phyloP scores from a whole-genome alignment of 345 rosid species.

The Odontarrhena argentea region DNA sequence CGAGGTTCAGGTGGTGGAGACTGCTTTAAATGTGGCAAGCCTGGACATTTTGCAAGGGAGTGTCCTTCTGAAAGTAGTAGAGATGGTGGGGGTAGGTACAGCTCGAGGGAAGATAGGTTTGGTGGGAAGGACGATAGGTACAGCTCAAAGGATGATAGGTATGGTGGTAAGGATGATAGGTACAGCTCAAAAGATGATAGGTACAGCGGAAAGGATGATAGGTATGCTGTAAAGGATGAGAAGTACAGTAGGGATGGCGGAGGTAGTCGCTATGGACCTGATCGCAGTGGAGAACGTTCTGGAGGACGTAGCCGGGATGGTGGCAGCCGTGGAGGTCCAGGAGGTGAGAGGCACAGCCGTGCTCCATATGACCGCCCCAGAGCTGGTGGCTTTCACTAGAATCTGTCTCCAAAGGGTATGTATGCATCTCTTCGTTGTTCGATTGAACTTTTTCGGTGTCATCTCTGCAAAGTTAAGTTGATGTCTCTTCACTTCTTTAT shows the following conservation, averaged over 20 bases:
- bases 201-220: constrained; percentile 34
- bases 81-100: constrained; percentile 54
- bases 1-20: constrained; percentile 73
- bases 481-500: not conserved
- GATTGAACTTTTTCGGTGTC: not conserved
- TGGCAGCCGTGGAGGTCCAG: constrained; percentile 72
- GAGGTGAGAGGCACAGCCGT: constrained; percentile 72
- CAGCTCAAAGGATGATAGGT: constrained; percentile 44
- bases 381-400: constrained; percentile 48
- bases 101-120: constrained; percentile 51
- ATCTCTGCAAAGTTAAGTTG: not conserved
- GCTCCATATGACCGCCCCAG: constrained; percentile 88
- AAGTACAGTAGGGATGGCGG: constrained; percentile 58
- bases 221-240: constrained; percentile 52
- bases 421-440: not conserved
- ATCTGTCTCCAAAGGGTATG: constrained; percentile 30
- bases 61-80: constrained; percentile 70
- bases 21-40: constrained; percentile 94
- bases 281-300: constrained; percentile 65
- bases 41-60: constrained; percentile 96
- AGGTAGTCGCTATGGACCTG: constrained; percentile 79
- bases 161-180: constrained; percentile 47
- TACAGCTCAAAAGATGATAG: constrained; percentile 48
- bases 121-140: constrained; percentile 41
- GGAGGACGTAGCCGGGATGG: constrained; percentile 72